Conservation (phyloP, 352 stramenopile species). For the Phytophthora sp. region DNA sequence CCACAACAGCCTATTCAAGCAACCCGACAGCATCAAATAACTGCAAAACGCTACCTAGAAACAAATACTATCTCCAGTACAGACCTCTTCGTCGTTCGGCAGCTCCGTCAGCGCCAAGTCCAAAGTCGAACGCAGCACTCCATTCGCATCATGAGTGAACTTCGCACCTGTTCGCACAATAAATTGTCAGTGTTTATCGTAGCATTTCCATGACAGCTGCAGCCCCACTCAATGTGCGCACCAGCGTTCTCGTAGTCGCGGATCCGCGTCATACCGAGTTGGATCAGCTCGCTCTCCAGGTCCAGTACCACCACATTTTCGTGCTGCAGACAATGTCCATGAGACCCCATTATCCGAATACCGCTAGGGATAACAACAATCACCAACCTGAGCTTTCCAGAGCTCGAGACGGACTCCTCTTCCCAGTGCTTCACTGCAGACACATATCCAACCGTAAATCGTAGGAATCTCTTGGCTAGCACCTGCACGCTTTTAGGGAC, state of each 20-base stretch:
- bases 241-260: conserved; percentile 77
- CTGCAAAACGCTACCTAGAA: not conserved
- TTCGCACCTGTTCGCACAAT: conserved; percentile 41
- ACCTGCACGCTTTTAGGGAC: not conserved
- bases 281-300: conserved; percentile 85
- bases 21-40: conserved; percentile 3
- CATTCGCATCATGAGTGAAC: conserved; percentile 80
- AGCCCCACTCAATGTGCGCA: conserved; percentile 7
- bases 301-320: conserved; percentile 88
- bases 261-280: conserved; percentile 82
- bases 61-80: not conserved
- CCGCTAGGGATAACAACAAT: not conserved
- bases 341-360: not conserved
- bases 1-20: conserved; percentile 65
- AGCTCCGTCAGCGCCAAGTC: conserved; percentile 81
- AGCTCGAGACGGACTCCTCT: conserved; percentile 81
- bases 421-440: conserved; percentile 70
- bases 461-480: not conserved
- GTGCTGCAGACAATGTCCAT: conserved; percentile 48
- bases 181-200: not conserved
- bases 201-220: too few relatives aligned
- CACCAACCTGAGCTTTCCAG: conserved; percentile 83
- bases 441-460: conserved; percentile 13
- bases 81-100: conserved; percentile 81
- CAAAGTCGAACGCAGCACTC: conserved; percentile 67